These are phyloP conservation scores for Yamadazyma ubonensis DNA, from an alignment of 805 yeast genomes.

Conservation along the genomic window DNA sequence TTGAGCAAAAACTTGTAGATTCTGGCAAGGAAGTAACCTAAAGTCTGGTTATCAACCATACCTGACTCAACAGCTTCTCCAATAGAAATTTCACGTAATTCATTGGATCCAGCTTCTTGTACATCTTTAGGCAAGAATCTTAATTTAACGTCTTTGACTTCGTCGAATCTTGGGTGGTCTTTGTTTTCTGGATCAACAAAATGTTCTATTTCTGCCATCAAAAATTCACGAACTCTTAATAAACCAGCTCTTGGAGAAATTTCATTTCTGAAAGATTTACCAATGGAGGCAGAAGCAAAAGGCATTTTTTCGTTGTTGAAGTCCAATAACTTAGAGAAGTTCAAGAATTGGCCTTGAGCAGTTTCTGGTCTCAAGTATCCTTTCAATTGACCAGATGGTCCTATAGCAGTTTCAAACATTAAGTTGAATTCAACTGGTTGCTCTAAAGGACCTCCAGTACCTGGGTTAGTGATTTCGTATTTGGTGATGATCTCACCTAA, in stretches of 20 bases:
- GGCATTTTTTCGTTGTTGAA: slow-evolving; percentile 97
- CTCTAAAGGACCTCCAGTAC: slow-evolving; percentile 79
- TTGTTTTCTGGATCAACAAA: slow-evolving; percentile 93
- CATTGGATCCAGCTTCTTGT: slow-evolving; percentile 83
- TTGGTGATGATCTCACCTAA: slow-evolving; percentile 85
- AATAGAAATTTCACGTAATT: slow-evolving; percentile 59
- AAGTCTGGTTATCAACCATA: slow-evolving; percentile 93
- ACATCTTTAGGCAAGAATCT: slow-evolving; percentile 81
- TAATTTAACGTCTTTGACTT: slow-evolving; percentile 70
- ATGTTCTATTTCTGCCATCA: slow-evolving; percentile 99
- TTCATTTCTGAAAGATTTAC: slow-evolving; percentile 98
- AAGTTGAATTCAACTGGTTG: slow-evolving; percentile 94
- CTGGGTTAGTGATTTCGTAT: slow-evolving; percentile 87
- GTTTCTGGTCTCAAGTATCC: slow-evolving; percentile 98
- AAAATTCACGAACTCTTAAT: slow-evolving; percentile 95
- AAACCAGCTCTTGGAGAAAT: slow-evolving; percentile 98
- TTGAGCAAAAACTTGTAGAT: slow-evolving; percentile 79
- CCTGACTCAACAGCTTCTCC: slow-evolving; percentile 90
- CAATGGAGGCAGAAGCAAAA: slow-evolving; percentile 98
- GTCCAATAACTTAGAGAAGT: slow-evolving; percentile 90
- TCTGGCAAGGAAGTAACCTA: slow-evolving; percentile 95
- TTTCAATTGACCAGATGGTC: slow-evolving; percentile 95
- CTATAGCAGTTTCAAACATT: slow-evolving; percentile 99
- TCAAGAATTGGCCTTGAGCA: slow-evolving; percentile 98
- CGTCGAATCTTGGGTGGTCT: slow-evolving; percentile 74